These are phyloP conservation scores for Scenedesmus sp. DNA, from an alignment of 163 green algal species.

Conservation along the genomic window DNA sequence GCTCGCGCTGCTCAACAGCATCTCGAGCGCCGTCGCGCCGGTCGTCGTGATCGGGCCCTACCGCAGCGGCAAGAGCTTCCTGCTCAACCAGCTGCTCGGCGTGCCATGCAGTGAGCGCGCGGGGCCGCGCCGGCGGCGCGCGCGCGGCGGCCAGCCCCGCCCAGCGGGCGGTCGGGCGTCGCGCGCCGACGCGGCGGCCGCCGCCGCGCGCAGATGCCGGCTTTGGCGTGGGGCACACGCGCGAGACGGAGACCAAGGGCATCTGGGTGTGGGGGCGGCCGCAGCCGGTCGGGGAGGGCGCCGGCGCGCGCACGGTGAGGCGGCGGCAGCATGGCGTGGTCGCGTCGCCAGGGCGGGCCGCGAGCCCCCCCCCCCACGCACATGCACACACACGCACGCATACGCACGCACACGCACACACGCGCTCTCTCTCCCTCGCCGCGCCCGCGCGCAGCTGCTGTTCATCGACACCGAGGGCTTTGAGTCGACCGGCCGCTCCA, in stretches of 20 bases:
- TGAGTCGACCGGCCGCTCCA: constrained; percentile 87
- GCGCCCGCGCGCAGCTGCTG: constrained; percentile 64
- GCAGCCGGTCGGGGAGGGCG: not conserved
- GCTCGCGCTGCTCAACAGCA: constrained; percentile 56
- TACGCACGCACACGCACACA: too few species aligned
- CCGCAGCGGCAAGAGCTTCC: constrained; percentile 89
- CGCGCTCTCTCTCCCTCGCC: too few species aligned
- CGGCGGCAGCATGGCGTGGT: too few species aligned
- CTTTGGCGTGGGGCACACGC: constrained; percentile 92
- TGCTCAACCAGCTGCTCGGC: constrained; percentile 93
- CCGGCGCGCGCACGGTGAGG: too few species aligned
- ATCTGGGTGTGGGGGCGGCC: constrained; percentile 94
- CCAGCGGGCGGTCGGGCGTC: not conserved
- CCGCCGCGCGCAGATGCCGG: constrained; percentile 70
- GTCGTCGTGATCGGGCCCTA: constrained; percentile 95
- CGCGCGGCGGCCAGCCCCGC: not conserved
- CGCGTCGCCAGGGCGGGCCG: too few species aligned
- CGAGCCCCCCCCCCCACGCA: too few species aligned
- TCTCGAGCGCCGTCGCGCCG: constrained; percentile 70
- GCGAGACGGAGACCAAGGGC: constrained; percentile 91
- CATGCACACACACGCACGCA: too few species aligned
- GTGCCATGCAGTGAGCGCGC: constrained; percentile 79
- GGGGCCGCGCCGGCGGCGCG: not conserved
- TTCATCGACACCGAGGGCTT: constrained; percentile 96
- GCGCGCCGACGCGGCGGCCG: not conserved